Evolutionary conservation across 306 rosid species (phyloP).

Genomic region (Oemleria cerasiformis): DNA sequence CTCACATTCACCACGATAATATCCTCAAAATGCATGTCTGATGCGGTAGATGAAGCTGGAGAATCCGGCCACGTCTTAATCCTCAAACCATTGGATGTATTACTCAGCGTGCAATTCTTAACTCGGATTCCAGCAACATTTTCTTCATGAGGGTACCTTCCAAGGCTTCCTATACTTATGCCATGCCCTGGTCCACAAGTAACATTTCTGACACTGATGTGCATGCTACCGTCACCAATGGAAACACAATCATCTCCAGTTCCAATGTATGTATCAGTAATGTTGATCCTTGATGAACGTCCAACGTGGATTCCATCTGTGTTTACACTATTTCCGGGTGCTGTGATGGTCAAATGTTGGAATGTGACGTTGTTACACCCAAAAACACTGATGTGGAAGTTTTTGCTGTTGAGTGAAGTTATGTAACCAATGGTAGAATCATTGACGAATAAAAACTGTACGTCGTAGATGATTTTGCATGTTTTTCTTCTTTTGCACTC

Average conservation of each 20-base stretch:
- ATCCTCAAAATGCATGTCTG: background rate
- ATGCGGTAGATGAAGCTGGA: background rate
- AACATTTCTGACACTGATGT: background rate
- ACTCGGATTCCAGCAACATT: background rate
- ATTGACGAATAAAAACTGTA: background rate
- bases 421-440: background rate
- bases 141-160: background rate
- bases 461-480: background rate
- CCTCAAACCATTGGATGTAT: background rate
- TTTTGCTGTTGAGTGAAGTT: background rate
- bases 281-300: background rate
- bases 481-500: background rate
- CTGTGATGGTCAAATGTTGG: background rate
- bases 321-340: background rate
- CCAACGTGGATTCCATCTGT: background rate
- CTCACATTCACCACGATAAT: background rate
- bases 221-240: background rate
- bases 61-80: background rate
- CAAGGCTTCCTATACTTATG: background rate
- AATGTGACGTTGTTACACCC: background rate
- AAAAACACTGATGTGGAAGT: background rate
- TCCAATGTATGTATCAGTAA: background rate
- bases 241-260: background rate
- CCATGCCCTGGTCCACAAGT: background rate
- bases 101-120: background rate